phyloP scores from a whole-genome alignment of 1,284 basidiomycete genomes.

The Xerocomus minutiporus region DNA sequence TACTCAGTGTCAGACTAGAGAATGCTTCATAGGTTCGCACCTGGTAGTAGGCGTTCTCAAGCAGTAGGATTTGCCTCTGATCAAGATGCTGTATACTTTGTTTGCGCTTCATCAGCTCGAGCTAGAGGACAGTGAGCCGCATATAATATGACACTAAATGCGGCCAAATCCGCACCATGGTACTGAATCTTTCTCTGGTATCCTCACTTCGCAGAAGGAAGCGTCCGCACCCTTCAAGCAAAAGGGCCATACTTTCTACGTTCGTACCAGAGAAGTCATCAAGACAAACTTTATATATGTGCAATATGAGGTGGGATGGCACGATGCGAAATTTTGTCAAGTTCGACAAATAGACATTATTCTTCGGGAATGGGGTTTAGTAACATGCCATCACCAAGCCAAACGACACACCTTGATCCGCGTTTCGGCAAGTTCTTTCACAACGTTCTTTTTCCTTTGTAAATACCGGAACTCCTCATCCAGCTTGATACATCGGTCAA shows the following conservation, averaged over 20 bases:
- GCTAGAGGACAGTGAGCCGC: constrained; percentile 40
- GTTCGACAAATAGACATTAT: constrained; percentile 84
- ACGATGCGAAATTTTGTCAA: constrained; percentile 96
- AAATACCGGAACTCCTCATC: constrained; percentile 96
- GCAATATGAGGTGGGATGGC: constrained; percentile 87
- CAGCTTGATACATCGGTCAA: constrained; percentile 50
- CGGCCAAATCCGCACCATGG: constrained; percentile 53
- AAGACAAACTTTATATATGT: constrained; percentile 94
- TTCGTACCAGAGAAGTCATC: constrained; percentile 93
- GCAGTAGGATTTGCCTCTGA: constrained; percentile 79
- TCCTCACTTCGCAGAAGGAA: constrained; percentile 87
- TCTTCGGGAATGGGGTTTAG: constrained; percentile 45
- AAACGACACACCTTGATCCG: constrained; percentile 66
- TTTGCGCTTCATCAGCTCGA: constrained; percentile 93
- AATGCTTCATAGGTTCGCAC: constrained; percentile 37
- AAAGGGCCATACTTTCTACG: constrained; percentile 87
- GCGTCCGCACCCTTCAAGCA: constrained; percentile 92
- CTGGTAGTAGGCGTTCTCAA: constrained; percentile 99
- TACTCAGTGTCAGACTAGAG: constrained; percentile 6
- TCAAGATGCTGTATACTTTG: constrained; percentile 91
- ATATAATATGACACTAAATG: background rate
- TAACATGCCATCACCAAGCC: background rate
- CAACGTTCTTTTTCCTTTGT: constrained; percentile 90
- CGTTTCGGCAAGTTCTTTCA: constrained; percentile 82
- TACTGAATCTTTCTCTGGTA: constrained; percentile 78